Base-by-base conservation (phyloP, 106 monocot genomes). In the Iris macrosiphon region DNA sequence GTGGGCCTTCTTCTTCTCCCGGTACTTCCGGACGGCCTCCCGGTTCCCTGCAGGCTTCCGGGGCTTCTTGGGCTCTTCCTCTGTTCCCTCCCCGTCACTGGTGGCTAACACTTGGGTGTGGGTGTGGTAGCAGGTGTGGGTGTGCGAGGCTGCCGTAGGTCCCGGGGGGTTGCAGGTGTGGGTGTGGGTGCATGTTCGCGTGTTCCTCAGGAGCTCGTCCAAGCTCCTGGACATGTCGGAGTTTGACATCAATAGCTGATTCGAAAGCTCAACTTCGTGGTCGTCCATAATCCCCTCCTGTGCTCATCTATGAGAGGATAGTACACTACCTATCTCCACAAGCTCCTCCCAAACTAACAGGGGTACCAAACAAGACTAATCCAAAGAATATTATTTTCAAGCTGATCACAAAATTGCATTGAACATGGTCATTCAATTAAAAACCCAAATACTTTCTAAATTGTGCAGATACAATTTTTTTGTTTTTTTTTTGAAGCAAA, bases 1-100 rank as follows among this genome's bases (percentile, higher is more conserved):
- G 19, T 82, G 88, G 16, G 94, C 94, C 66, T 85, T 94, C 66
- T 85, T 94, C 76, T 94, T 94, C 55, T 94, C 88, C 46, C 94
- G 46, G 40, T 94, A 94, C 72, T 85, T 94, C 43, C 88, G 44
- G 2, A 94, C 94, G 1, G 94, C 94, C 56, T 81, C 94, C 48
- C 81, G 27, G 56, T 94, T 94, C 9, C 88, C 88, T 18, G 62
- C 33, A 8, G 88, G 84, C 45, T 76, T 85, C 23, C 72, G 60
- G 0, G 72, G 17, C 19, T 48, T 71, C 61, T 66, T 78, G 2
- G 18, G 31, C 35, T 62, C 58, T 21, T 65, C 68, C 12, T 62
- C 66, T 11, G 32, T 53, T 3, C 31, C 40, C 39, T 65, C 70
- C 1, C 40, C 61, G 5, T 55, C 76, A 8, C 26, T 26, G 5